Evolutionary conservation across 1,139 yeast genomes (phyloP).

Genomic region (Kurtzmaniella quercitrusa): DNA sequence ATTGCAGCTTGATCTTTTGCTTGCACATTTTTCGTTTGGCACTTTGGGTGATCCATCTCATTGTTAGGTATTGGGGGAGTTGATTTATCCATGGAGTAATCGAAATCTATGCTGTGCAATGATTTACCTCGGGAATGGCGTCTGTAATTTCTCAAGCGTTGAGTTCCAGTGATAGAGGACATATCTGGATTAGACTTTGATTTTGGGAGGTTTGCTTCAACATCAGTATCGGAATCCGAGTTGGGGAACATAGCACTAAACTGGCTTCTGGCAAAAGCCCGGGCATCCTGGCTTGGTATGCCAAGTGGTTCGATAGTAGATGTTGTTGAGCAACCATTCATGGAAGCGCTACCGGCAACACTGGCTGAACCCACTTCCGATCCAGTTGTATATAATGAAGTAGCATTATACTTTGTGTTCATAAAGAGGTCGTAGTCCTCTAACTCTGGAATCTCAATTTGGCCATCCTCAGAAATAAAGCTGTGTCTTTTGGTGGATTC

Average conservation of each 20-base stretch:
- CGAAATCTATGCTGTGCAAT: not conserved
- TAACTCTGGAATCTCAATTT: constrained; percentile 42
- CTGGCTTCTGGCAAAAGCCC: constrained; percentile 24
- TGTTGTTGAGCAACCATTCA: not conserved
- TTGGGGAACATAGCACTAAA: constrained; percentile 22
- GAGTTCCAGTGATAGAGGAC: not conserved
- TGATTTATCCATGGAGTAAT: not conserved
- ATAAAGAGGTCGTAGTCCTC: not conserved
- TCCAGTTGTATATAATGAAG: not conserved
- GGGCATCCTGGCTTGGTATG: constrained; percentile 31
- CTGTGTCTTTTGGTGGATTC: constrained; percentile 19
- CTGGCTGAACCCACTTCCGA: not conserved
- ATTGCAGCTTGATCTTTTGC: not conserved
- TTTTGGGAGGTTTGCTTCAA: constrained; percentile 2
- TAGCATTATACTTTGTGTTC: constrained; percentile 1
- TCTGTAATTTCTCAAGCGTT: not conserved
- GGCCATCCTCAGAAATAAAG: constrained; percentile 29
- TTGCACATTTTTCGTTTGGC: not conserved
- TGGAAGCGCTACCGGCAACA: not conserved
- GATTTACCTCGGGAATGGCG: constrained; percentile 3
- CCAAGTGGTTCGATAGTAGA: constrained; percentile 31
- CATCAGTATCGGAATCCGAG: constrained; percentile 20
- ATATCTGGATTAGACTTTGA: constrained; percentile 4
- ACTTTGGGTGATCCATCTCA: not conserved
- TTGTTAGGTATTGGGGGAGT: not conserved